Conservation (phyloP, 2,329 filamentous ascomycete species). For the Fusarium circinatum region DNA sequence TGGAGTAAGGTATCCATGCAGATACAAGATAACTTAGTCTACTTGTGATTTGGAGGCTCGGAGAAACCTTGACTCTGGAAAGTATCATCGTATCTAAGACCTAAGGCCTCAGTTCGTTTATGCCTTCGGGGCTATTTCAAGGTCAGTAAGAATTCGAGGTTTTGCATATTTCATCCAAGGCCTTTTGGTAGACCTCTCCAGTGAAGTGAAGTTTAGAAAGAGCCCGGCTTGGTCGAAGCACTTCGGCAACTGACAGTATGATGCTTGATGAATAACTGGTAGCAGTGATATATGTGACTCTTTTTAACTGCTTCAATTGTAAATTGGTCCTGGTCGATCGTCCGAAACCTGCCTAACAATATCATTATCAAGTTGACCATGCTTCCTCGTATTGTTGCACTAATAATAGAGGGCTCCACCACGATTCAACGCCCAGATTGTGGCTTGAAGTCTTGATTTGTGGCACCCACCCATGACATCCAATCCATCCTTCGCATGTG, state of each 20-base stretch:
- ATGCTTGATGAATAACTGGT: background rate
- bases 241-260: background rate
- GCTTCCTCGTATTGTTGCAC: slow-evolving; percentile 4
- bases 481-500: background rate
- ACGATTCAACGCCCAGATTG: slow-evolving; percentile 20
- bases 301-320: too few relatives aligned
- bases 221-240: background rate
- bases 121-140: background rate
- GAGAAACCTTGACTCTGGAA: background rate
- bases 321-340: background rate
- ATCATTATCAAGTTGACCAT: background rate
- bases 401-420: slow-evolving; percentile 3
- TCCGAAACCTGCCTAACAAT: background rate
- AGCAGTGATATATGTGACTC: background rate
- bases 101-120: background rate
- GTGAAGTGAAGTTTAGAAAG: background rate
- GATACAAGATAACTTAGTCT: background rate
- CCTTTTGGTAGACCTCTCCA: background rate
- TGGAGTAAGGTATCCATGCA: background rate
- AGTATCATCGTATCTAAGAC: background rate
- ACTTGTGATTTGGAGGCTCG: background rate
- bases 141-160: background rate
- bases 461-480: slow-evolving; percentile 19
- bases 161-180: background rate
- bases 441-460: slow-evolving; percentile 19